These are phyloP conservation scores for Benincasa hispida DNA, from an alignment of 306 rosid species.

Conservation along the genomic window DNA sequence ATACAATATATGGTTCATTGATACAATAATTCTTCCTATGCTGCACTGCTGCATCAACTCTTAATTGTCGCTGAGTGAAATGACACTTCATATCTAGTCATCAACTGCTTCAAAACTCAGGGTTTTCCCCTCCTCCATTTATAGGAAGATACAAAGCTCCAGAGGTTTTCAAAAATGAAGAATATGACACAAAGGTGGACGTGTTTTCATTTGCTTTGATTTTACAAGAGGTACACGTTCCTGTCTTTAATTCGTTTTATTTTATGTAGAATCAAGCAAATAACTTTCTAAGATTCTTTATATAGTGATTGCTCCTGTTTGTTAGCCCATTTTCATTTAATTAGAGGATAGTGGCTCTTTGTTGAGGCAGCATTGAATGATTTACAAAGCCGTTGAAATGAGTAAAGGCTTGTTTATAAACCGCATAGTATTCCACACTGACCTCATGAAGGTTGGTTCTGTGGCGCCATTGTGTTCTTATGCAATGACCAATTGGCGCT, in stretches of 20 bases:
- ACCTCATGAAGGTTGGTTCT: background rate
- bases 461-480: background rate
- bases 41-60: background rate
- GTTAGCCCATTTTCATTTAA: background rate
- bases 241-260: background rate
- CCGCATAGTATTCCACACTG: background rate
- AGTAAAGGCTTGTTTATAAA: background rate
- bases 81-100: conserved; percentile 1
- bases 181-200: conserved; percentile 87
- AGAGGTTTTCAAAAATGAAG: conserved; percentile 68
- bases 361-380: background rate
- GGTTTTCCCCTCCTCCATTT: conserved; percentile 14
- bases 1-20: background rate
- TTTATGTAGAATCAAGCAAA: background rate
- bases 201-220: conserved; percentile 86
- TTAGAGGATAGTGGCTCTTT: background rate
- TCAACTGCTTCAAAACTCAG: conserved; percentile 13
- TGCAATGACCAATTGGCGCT: background rate
- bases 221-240: conserved; percentile 69
- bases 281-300: background rate
- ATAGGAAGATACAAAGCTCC: conserved; percentile 88
- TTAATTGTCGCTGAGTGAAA: background rate
- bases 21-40: background rate
- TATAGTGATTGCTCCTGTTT: background rate
- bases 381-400: background rate